Evolutionary conservation across 768 basidiomycete species (phyloP).

Genomic region (Leccinum rimulosum): DNA sequence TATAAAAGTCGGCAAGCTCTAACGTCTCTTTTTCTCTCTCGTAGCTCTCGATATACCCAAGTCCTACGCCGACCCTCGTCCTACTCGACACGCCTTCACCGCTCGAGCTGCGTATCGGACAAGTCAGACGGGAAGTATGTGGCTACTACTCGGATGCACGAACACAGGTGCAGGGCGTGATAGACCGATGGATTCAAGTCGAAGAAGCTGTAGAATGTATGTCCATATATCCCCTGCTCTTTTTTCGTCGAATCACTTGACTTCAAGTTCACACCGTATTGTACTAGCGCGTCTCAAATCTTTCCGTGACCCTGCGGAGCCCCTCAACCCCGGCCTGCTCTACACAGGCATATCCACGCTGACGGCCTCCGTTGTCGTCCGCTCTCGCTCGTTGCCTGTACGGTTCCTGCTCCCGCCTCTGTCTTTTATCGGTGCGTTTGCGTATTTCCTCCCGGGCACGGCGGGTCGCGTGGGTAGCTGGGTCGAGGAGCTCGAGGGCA

Average conservation of each 20-base stretch:
- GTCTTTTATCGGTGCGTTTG: slow-evolving; percentile 64
- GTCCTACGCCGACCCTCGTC: slow-evolving; percentile 55
- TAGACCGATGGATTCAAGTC: slow-evolving; percentile 81
- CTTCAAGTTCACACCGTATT: not conserved
- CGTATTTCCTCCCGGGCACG: slow-evolving; percentile 87
- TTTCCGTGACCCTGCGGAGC: slow-evolving; percentile 75
- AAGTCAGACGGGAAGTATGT: slow-evolving; percentile 59
- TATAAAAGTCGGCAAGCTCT: not conserved
- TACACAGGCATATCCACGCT: slow-evolving; percentile 89
- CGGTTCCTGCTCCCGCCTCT: slow-evolving; percentile 76
- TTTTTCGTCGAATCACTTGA: too few relatives aligned
- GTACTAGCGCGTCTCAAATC: slow-evolving; percentile 74
- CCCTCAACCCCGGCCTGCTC: slow-evolving; percentile 83
- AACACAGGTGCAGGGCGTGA: slow-evolving; percentile 63
- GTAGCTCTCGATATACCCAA: slow-evolving; percentile 86
- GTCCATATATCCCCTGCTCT: too few relatives aligned
- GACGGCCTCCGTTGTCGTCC: slow-evolving; percentile 82
- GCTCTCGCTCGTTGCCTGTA: slow-evolving; percentile 67
- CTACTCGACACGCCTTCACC: slow-evolving; percentile 73
- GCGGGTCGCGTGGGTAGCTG: slow-evolving; percentile 66
- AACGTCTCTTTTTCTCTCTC: not conserved
- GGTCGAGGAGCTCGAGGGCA: slow-evolving; percentile 65
- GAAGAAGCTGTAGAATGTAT: slow-evolving; percentile 84
- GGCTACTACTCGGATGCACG: slow-evolving; percentile 56
- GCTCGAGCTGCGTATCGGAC: slow-evolving; percentile 75